Percentiles rank a stretch among this genome's conserved stretches.
These are phyloP conservation scores for Naegleria lovaniensis DNA, from an alignment of 208 protist genomes.

Conservation along the genomic window DNA sequence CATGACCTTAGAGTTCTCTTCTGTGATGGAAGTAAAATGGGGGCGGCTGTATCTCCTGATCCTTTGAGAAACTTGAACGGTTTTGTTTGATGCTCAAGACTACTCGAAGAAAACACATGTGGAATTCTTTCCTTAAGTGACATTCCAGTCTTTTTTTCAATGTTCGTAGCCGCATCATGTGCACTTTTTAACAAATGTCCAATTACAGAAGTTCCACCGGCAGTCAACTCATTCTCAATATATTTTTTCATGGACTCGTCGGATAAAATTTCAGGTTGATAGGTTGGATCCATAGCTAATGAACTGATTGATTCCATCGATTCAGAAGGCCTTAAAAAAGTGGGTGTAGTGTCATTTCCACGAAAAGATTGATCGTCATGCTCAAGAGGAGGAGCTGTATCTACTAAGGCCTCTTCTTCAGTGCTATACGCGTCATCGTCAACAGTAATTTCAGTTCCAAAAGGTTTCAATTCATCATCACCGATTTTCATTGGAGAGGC, in stretches of 20 bases:
- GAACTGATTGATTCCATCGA: background rate
- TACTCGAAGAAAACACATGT: background rate
- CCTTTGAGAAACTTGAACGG: background rate
- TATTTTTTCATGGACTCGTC: background rate
- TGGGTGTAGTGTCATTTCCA: too few relatives aligned
- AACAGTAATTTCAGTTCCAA: too few relatives aligned
- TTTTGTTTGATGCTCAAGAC: background rate
- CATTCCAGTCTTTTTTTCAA: background rate
- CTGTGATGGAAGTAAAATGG: background rate
- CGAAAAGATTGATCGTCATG: too few relatives aligned
- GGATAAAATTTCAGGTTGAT: background rate
- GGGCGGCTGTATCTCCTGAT: background rate
- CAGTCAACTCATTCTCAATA: background rate
- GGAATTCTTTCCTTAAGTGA: background rate
- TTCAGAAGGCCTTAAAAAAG: background rate
- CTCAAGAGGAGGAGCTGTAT: too few relatives aligned
- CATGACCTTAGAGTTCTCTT: background rate
- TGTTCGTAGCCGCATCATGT: background rate
- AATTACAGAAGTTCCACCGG: background rate
- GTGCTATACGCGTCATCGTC: too few relatives aligned
- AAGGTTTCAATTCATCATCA: too few relatives aligned
- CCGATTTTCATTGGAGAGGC: too few relatives aligned
- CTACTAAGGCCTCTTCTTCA: too few relatives aligned
- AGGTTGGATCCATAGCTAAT: background rate
- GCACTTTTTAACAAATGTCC: background rate